These are phyloP conservation scores for Fraxinus sp. DNA, from an alignment of 305 asterid genomes.

Conservation along the genomic window DNA sequence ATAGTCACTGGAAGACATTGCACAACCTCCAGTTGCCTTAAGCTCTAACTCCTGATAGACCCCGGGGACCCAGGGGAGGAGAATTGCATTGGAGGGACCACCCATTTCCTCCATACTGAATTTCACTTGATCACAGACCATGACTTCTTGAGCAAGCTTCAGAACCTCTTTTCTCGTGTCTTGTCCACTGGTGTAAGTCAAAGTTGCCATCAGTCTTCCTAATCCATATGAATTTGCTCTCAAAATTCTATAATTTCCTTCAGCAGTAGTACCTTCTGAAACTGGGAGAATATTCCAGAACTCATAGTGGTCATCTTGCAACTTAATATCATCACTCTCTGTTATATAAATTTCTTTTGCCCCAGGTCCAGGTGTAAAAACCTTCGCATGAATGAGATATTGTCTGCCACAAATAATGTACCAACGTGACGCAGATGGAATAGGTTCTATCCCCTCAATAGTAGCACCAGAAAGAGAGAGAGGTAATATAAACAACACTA, in stretches of 20 bases:
- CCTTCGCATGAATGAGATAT: constrained; percentile 68
- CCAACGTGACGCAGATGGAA: constrained; percentile 74
- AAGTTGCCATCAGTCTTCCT: constrained; percentile 74
- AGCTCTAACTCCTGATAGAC: constrained; percentile 84
- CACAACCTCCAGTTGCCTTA: constrained; percentile 83
- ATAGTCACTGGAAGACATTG: constrained; percentile 73
- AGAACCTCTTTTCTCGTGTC: constrained; percentile 60
- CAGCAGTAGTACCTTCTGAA: constrained; percentile 38
- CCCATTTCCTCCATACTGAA: constrained; percentile 42
- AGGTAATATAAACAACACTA: constrained; percentile 57
- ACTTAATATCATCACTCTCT: constrained; percentile 60
- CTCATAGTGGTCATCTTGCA: constrained; percentile 52
- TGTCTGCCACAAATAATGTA: constrained; percentile 66
- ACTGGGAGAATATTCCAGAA: constrained; percentile 70
- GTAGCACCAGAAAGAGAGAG: constrained; percentile 55
- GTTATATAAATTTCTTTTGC: constrained; percentile 72
- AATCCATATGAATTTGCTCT: constrained; percentile 64
- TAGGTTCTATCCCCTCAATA: constrained; percentile 45
- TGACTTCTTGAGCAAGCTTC: constrained; percentile 83
- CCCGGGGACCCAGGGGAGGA: constrained; percentile 86
- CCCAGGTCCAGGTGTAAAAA: constrained; percentile 63
- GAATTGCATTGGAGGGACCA: constrained; percentile 37
- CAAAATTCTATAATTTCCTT: constrained; percentile 47
- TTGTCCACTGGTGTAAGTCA: constrained; percentile 55
- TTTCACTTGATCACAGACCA: constrained; percentile 83